Conservation (phyloP, 495 filamentous ascomycete species). For the Aspergillus leporis region DNA sequence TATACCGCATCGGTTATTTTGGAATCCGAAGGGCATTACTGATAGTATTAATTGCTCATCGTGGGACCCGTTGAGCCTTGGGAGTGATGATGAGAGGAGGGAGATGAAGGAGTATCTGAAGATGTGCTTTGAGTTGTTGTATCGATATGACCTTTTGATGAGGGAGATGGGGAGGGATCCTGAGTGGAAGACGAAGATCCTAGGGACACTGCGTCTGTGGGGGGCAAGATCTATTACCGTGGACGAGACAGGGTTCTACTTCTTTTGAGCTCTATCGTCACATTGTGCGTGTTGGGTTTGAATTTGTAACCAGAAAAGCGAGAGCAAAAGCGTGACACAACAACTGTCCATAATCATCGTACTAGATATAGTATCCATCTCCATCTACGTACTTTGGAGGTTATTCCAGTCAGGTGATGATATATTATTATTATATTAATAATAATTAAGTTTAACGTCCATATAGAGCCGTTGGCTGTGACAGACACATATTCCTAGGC, state of each 20-base stretch:
- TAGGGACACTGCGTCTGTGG: neutral
- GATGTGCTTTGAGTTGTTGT: constrained; percentile 2
- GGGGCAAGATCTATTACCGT: neutral
- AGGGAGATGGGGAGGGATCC: neutral
- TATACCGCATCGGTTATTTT: constrained; percentile 4
- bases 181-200: neutral
- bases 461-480: no score
- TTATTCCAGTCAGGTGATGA: no score
- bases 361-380: no score
- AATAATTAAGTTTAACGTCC: no score
- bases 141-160: constrained; percentile 3
- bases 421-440: no score
- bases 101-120: neutral
- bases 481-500: no score
- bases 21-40: neutral
- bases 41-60: neutral
- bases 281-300: no score
- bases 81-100: neutral
- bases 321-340: no score
- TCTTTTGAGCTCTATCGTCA: neutral
- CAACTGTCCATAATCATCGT: no score
- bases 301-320: no score
- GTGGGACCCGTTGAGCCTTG: neutral
- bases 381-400: no score
- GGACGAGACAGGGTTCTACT: neutral